phyloP scores from a whole-genome alignment of 2,329 filamentous ascomycete species.

The Ceratocystis papillata region DNA sequence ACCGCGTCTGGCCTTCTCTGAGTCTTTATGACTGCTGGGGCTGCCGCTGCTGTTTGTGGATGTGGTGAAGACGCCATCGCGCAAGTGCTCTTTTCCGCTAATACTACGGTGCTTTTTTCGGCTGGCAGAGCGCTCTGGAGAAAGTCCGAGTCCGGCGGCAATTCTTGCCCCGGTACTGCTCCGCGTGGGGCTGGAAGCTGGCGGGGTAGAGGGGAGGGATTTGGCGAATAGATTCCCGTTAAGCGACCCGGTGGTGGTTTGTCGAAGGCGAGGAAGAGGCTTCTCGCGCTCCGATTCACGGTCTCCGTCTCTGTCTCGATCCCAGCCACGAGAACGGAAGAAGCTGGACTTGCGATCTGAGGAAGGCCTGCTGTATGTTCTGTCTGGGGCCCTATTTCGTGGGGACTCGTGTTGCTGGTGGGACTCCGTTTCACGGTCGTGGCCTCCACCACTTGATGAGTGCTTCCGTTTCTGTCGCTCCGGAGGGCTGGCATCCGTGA shows the following conservation, averaged over 20 bases:
- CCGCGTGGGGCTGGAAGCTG: constrained; percentile 17
- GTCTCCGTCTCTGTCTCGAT: constrained; percentile 13
- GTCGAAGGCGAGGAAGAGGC: constrained; percentile 23
- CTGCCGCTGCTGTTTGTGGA: background rate
- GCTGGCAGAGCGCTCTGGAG: constrained; percentile 7
- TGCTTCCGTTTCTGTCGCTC: constrained; percentile 12
- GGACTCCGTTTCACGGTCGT: background rate
- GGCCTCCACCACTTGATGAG: constrained; percentile 1
- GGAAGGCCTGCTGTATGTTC: background rate
- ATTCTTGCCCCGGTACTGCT: constrained; percentile 18
- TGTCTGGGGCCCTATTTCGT: background rate
- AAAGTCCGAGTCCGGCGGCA: constrained; percentile 17
- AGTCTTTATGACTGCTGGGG: constrained; percentile 2
- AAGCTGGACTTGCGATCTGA: constrained; percentile 14
- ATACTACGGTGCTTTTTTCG: constrained; percentile 9
- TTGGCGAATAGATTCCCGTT: constrained; percentile 18
- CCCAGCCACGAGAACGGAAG: constrained; percentile 16
- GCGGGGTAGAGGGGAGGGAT: constrained; percentile 16
- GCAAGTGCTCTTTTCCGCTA: background rate
- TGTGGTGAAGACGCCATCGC: background rate
- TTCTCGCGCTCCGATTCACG: constrained; percentile 21
- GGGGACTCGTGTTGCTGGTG: background rate
- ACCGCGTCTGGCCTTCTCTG: constrained; percentile 4
- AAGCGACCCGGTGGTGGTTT: constrained; percentile 21
- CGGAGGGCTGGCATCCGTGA: constrained; percentile 21